phyloP scores from a whole-genome alignment of 495 filamentous ascomycete species.

The Aspergillus carlsbadensis region DNA sequence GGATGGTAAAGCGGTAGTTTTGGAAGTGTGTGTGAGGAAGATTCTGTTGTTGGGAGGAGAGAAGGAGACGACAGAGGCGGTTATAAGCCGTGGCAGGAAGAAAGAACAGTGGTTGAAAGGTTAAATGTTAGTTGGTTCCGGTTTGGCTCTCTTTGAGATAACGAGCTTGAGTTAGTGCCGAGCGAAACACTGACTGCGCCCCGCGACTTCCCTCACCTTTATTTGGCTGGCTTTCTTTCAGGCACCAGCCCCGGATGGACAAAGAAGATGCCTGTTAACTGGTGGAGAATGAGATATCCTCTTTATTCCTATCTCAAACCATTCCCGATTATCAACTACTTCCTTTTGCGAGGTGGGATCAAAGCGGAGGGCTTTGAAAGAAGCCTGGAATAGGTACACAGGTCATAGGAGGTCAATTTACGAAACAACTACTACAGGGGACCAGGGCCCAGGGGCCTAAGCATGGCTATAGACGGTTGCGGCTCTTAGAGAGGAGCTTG shows the following conservation, averaged over 20 bases:
- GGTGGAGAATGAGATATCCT: background rate
- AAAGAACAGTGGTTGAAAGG: background rate
- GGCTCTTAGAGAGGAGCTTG: background rate
- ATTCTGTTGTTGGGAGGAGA: background rate
- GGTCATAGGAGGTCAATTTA: background rate
- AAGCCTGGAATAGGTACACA: conserved; percentile 1
- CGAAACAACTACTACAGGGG: too few relatives aligned
- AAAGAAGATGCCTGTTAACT: background rate
- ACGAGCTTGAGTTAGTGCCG: conserved; percentile 1
- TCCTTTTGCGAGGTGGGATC: background rate
- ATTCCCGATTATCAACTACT: background rate
- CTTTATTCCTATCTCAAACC: too few relatives aligned
- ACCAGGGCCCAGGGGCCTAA: too few relatives aligned
- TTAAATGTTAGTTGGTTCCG: too few relatives aligned
- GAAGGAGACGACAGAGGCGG: background rate
- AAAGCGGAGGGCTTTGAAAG: background rate
- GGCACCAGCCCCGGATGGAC: background rate
- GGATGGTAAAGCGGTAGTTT: background rate
- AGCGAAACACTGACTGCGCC: background rate
- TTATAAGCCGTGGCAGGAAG: conserved; percentile 2
- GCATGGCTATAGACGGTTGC: background rate
- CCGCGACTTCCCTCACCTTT: background rate
- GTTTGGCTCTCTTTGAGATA: background rate
- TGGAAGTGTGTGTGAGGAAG: background rate
- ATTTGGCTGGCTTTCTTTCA: background rate